Evolutionary conservation across 2,329 filamentous ascomycete genomes (phyloP).

Genomic region (Cytospora mali): DNA sequence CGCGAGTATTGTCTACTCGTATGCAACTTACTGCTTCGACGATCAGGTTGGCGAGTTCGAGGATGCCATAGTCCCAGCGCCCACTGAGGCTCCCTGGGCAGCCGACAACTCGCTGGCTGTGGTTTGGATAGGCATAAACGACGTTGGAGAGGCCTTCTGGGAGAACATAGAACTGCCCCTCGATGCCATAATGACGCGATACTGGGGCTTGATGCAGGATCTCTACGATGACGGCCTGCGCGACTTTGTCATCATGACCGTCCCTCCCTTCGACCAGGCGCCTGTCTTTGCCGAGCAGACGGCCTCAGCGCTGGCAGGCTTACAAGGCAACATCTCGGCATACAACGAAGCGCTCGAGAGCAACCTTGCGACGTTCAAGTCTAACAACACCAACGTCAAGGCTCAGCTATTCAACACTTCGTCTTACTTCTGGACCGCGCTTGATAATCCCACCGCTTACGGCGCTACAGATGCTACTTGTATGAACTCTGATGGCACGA

Average conservation of each 20-base stretch:
- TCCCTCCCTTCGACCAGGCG: constrained; percentile 19
- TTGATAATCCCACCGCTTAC: constrained; percentile 18
- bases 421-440: constrained; percentile 10
- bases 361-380: constrained; percentile 17
- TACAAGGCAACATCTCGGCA: constrained; percentile 14
- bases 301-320: constrained; percentile 5
- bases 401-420: constrained; percentile 19
- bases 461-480: constrained; percentile 16
- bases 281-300: constrained; percentile 17
- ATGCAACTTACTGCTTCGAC: constrained; percentile 17
- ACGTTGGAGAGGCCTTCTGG: constrained; percentile 21
- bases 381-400: constrained; percentile 11
- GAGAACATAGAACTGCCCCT: constrained; percentile 9
- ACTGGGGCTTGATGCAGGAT: constrained; percentile 19
- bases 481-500: constrained; percentile 12
- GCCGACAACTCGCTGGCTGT: constrained; percentile 1
- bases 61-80: constrained; percentile 13
- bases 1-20: constrained; percentile 14
- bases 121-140: constrained; percentile 22
- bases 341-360: constrained; percentile 20
- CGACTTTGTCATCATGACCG: constrained; percentile 11
- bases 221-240: constrained; percentile 17
- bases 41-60: constrained; percentile 21
- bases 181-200: constrained; percentile 16
- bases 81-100: constrained; percentile 16